These are phyloP conservation scores for Emergomyces orientalis DNA, from an alignment of 2,329 filamentous ascomycete genomes.

Conservation along the genomic window DNA sequence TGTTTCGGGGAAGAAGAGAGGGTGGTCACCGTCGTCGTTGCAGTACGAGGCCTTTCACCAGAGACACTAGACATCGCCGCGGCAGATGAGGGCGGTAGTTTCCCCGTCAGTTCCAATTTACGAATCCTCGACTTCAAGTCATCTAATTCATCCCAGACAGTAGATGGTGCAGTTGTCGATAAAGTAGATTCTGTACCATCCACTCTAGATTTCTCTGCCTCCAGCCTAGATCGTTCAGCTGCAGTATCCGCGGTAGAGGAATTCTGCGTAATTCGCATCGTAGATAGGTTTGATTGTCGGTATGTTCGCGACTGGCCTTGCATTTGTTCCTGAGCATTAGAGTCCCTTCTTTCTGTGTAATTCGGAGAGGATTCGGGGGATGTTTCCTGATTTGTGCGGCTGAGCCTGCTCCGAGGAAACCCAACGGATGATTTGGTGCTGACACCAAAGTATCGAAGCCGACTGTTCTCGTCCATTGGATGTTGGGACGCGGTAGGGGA, in stretches of 20 bases:
- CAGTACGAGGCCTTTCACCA: constrained; percentile 77
- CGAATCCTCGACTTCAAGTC: constrained; percentile 90
- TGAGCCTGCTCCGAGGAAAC: constrained; percentile 28
- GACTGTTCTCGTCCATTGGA: constrained; percentile 31
- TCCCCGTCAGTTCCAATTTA: constrained; percentile 80
- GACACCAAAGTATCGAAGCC: constrained; percentile 27
- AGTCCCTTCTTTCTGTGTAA: constrained; percentile 16
- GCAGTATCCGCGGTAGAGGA: constrained; percentile 27
- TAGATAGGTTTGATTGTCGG: constrained; percentile 28
- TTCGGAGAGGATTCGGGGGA: constrained; percentile 25
- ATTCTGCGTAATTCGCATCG: constrained; percentile 29
- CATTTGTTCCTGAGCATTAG: constrained; percentile 11
- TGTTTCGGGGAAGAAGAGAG: constrained; percentile 83
- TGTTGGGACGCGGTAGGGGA: constrained; percentile 30
- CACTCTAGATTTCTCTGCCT: constrained; percentile 27
- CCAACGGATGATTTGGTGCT: constrained; percentile 31
- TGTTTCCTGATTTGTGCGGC: constrained; percentile 29
- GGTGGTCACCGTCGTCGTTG: constrained; percentile 82
- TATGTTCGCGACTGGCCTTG: constrained; percentile 20
- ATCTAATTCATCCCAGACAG: constrained; percentile 95
- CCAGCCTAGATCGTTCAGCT: constrained; percentile 27
- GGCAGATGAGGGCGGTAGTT: constrained; percentile 71
- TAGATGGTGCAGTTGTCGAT: constrained; percentile 81
- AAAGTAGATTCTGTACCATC: constrained; percentile 78
- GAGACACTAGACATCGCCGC: constrained; percentile 66